Conservation (phyloP, 768 basidiomycete species). For the Lyophyllum shimeji region DNA sequence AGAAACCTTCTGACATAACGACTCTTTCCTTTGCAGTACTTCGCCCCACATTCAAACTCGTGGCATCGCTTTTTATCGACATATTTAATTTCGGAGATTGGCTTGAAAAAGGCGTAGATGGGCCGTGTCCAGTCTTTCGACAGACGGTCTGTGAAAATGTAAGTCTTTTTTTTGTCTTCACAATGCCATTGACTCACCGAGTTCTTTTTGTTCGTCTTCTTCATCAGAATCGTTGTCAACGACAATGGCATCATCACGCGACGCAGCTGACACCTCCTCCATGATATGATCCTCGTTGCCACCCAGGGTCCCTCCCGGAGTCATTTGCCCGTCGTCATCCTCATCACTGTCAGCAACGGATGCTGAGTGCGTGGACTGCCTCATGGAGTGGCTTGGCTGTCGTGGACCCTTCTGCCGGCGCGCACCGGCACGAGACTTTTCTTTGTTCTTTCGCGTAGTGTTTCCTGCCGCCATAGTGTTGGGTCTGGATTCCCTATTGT, state of each 20-base stretch:
- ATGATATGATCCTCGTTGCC: too few relatives aligned
- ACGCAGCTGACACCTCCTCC: not conserved
- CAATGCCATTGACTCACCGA: not conserved
- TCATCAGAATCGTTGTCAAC: not conserved
- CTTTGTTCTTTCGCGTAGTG: too few relatives aligned
- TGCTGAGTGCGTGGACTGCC: too few relatives aligned
- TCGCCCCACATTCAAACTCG: not conserved
- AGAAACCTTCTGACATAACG: conserved; percentile 5
- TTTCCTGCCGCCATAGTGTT: too few relatives aligned
- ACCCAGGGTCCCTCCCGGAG: too few relatives aligned
- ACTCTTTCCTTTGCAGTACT: conserved; percentile 8
- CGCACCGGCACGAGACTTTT: too few relatives aligned
- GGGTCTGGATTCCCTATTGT: too few relatives aligned
- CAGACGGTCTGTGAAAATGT: not conserved
- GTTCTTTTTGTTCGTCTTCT: not conserved
- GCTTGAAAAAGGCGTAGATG: not conserved
- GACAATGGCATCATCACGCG: not conserved
- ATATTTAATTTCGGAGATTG: not conserved
- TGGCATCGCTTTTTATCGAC: not conserved
- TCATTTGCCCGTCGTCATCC: too few relatives aligned
- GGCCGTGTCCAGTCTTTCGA: not conserved
- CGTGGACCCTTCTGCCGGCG: too few relatives aligned
- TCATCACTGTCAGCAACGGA: too few relatives aligned
- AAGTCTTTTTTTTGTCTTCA: not conserved
- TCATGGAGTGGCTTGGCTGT: too few relatives aligned